phyloP scores from a whole-genome alignment of 164 flowering plant genomes.

The Annona cherimola region DNA sequence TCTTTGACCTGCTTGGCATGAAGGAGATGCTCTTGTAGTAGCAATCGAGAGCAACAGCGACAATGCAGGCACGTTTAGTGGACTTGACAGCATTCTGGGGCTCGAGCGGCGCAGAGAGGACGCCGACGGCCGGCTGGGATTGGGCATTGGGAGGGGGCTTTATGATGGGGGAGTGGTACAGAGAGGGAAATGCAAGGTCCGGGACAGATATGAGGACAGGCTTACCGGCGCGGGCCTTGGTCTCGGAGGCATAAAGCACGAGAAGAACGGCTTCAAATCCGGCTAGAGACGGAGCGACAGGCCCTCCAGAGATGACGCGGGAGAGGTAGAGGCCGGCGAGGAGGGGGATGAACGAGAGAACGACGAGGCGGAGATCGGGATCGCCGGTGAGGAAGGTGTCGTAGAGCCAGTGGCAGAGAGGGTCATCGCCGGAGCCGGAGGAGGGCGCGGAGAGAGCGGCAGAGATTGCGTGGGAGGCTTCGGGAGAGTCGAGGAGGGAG shows the following conservation, averaged over 20 bases:
- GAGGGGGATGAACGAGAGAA: constrained; percentile 73
- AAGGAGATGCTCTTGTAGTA: constrained; percentile 73
- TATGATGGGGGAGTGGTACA: constrained; percentile 62
- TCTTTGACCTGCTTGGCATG: constrained; percentile 88
- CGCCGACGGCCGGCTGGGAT: constrained; percentile 34
- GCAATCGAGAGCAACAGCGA: constrained; percentile 64
- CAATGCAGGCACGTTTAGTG: constrained; percentile 72
- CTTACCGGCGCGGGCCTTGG: constrained; percentile 66
- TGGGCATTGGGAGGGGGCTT: constrained; percentile 2
- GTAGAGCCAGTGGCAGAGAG: constrained; percentile 95
- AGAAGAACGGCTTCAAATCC: constrained; percentile 91
- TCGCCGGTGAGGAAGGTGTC: constrained; percentile 79
- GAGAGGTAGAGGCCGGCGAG: constrained; percentile 68
- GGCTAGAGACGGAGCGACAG: constrained; percentile 44
- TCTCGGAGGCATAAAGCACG: constrained; percentile 57
- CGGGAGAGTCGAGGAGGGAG: constrained; percentile 63
- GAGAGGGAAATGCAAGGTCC: constrained; percentile 76
- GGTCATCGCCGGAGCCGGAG: constrained; percentile 82
- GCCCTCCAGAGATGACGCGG: constrained; percentile 37
- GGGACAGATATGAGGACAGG: constrained; percentile 61
- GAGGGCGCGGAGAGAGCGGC: constrained; percentile 40
- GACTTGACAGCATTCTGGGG: constrained; percentile 82
- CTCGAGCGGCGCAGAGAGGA: constrained; percentile 50
- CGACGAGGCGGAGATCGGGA: constrained; percentile 79
- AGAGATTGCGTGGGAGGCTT: constrained; percentile 52